phyloP scores from a whole-genome alignment of 208 protist species.

The Leptomonas seymouri region DNA sequence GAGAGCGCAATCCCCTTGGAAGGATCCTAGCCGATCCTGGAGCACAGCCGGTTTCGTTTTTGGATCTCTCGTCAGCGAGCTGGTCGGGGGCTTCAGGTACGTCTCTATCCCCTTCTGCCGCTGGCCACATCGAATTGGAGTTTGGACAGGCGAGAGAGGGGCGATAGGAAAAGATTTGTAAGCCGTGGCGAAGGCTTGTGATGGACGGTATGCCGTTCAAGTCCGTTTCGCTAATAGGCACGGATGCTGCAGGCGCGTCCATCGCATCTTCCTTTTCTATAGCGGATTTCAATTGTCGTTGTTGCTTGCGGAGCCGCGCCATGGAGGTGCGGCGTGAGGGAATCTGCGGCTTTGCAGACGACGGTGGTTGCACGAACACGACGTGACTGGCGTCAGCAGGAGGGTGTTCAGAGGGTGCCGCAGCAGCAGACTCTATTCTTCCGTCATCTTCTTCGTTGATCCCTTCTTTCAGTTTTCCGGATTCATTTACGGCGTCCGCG shows the following conservation, averaged over 20 bases:
- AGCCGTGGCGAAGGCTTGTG: background rate
- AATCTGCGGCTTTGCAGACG: constrained; percentile 9
- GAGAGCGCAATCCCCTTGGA: constrained; percentile 25
- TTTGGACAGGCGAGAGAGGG: background rate
- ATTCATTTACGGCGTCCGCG: background rate
- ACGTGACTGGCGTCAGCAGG: background rate
- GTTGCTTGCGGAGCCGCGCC: constrained; percentile 17
- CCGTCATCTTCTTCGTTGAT: background rate
- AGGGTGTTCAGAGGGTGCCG: background rate
- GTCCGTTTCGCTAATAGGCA: background rate
- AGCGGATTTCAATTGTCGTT: background rate
- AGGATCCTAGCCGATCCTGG: constrained; percentile 10
- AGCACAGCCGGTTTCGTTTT: background rate
- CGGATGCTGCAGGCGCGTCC: background rate
- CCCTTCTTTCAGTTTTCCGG: background rate
- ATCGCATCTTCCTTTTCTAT: background rate
- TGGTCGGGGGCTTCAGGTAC: background rate
- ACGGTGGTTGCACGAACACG: constrained; percentile 6
- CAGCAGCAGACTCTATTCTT: background rate
- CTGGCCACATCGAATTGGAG: background rate
- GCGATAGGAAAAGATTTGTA: constrained; percentile 11
- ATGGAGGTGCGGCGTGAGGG: constrained; percentile 20
- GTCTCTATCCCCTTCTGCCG: background rate
- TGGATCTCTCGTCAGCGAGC: background rate
- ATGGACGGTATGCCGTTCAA: background rate